Percentiles rank a stretch among this genome's conserved stretches.
Evolutionary conservation across 2,329 filamentous ascomycete species (phyloP).

Genomic region (Colletotrichum zoysiae): DNA sequence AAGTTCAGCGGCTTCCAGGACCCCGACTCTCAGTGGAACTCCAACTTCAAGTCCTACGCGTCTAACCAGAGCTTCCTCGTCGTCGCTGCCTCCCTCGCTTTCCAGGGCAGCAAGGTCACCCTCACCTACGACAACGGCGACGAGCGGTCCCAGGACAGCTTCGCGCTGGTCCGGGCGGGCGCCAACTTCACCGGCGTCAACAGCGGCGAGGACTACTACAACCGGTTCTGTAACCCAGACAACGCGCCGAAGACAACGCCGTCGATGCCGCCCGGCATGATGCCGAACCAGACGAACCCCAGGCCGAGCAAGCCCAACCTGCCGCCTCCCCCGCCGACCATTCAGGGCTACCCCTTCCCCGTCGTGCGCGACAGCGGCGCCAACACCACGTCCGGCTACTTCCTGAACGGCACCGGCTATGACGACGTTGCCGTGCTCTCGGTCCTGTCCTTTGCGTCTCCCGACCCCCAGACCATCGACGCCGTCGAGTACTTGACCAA

Average conservation of each 20-base stretch:
- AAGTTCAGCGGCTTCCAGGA: constrained; percentile 64
- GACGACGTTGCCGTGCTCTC: constrained; percentile 52
- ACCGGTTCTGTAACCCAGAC: constrained; percentile 50
- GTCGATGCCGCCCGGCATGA: neutral
- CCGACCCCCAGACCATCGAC: constrained; percentile 32
- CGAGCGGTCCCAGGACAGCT: constrained; percentile 46
- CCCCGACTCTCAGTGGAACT: constrained; percentile 66
- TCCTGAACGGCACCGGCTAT: constrained; percentile 51
- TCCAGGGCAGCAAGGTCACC: constrained; percentile 48
- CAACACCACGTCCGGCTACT: constrained; percentile 51
- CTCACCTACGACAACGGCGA: constrained; percentile 52
- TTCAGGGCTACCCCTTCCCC: constrained; percentile 49
- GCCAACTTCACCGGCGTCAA: constrained; percentile 49
- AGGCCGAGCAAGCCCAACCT: constrained; percentile 18
- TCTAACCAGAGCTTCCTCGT: constrained; percentile 41
- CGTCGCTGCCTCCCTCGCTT: constrained; percentile 46
- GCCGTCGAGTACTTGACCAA: constrained; percentile 45
- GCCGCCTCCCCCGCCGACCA: constrained; percentile 32
- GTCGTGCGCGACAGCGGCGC: constrained; percentile 47
- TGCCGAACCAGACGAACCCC: constrained; percentile 27
- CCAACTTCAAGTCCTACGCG: constrained; percentile 48
- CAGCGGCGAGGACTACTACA: constrained; percentile 53
- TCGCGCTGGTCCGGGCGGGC: constrained; percentile 44
- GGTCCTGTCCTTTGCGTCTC: constrained; percentile 46
- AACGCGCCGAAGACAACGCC: constrained; percentile 10